Base-by-base conservation (phyloP, 2,329 filamentous ascomycete species). In the Alternaria dauci region DNA sequence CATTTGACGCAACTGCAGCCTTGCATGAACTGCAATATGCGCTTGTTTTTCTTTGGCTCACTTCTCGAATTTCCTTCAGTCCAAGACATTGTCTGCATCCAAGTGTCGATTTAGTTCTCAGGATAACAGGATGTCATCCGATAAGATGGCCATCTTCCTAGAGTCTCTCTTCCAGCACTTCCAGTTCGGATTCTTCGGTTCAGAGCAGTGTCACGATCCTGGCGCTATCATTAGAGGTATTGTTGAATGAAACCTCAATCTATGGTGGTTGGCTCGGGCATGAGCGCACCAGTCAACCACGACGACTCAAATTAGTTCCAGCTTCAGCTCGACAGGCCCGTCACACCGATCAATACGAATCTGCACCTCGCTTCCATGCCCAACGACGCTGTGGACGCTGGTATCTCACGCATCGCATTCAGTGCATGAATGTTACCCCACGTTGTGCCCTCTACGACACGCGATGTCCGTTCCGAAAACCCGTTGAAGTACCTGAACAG, bases 401-500 rank as follows among this genome's bases (percentile, higher is more conserved):
- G 7, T 43, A 52, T 42, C 42, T 60, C 25, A 53, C 47, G 50
- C 38, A 50, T 52, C 38, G 39, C 61, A 41, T 30, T 16, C 39
- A 50, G 16, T 18, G 50, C 61, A 61, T 57, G n/a, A 50, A 46
- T 52, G 30, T 16, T 41, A 52, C 43, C 52, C 53, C 32, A 60
- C 58, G 58, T 58, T 46, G 43, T 42, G 23, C 42, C 30, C 23
- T 48, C 44, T 43, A 51, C 57, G 26, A 59, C 51, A 58, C 51
- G 42, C 54, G 28, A 63, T 50, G 42, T 64, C 58, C 54, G 51
- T 53, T 52, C 51, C 54, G 53, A 53, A 41, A 54, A 32, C 42
- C 62, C 59, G 59, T 65, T 60, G 46, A 53, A 43, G 53, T 53
- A 57, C 52, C 52, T 59, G 52, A 47, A 32, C 44, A 55, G 34